These are phyloP conservation scores for Russula earlei DNA, from an alignment of 768 basidiomycete species.

Conservation along the genomic window DNA sequence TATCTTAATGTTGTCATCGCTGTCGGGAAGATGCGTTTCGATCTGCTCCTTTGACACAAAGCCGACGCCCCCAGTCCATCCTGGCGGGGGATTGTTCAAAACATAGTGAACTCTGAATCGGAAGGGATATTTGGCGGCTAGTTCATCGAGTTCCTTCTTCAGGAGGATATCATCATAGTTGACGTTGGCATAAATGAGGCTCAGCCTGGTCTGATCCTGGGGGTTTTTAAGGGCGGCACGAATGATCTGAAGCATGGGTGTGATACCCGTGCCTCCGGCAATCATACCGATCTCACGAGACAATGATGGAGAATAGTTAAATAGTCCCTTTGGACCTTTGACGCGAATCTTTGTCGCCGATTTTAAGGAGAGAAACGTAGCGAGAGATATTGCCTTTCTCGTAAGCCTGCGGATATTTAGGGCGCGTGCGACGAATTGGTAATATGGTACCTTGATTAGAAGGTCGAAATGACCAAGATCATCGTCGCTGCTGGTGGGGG, in stretches of 20 bases:
- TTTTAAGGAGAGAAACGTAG: slow-evolving; percentile 68
- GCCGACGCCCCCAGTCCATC: slow-evolving; percentile 84
- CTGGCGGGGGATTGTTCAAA: slow-evolving; percentile 85
- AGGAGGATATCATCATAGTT: slow-evolving; percentile 88
- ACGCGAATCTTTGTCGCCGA: slow-evolving; percentile 83
- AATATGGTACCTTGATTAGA: slow-evolving; percentile 72
- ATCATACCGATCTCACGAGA: slow-evolving; percentile 90
- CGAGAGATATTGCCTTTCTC: slow-evolving; percentile 96
- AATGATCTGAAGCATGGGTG: slow-evolving; percentile 98
- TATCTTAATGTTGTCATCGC: slow-evolving; percentile 62
- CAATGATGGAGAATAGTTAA: slow-evolving; percentile 68
- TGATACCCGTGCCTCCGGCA: slow-evolving; percentile 96
- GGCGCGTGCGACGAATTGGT: background rate
- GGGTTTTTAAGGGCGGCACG: slow-evolving; percentile 87
- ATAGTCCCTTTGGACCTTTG: slow-evolving; percentile 95
- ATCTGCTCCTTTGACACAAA: slow-evolving; percentile 94
- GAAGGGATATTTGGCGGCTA: slow-evolving; percentile 49
- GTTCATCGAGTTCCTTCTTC: slow-evolving; percentile 75
- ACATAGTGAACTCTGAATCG: slow-evolving; percentile 83
- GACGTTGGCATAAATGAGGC: slow-evolving; percentile 95
- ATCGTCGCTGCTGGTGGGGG: slow-evolving; percentile 89
- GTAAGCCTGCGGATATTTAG: slow-evolving; percentile 53
- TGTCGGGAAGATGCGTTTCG: slow-evolving; percentile 63
- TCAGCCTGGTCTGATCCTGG: slow-evolving; percentile 71
- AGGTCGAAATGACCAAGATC: slow-evolving; percentile 92